A percentile compares a stretch with the other conserved stretches of the same genome.
Evolutionary conservation across 148 eudicot species (phyloP).

Genomic region (Chenopodium album): DNA sequence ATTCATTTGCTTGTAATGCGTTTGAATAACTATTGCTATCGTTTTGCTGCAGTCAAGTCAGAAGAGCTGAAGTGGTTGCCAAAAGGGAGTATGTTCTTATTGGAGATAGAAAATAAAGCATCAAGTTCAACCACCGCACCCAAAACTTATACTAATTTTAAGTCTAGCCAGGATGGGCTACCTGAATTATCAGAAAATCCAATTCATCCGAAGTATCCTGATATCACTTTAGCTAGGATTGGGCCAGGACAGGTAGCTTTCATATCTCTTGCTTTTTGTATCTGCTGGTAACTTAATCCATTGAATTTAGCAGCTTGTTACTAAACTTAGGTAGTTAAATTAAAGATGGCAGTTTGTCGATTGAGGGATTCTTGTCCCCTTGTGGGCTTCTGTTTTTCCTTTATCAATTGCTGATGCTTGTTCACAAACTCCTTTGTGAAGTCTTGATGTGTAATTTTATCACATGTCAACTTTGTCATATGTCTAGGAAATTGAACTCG

Average conservation of each 20-base stretch:
- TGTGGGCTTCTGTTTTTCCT: not conserved
- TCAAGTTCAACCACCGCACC: slow-evolving; percentile 49
- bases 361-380: not conserved
- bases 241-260: slow-evolving; percentile 82
- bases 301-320: not conserved
- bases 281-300: not conserved
- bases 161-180: slow-evolving; percentile 58
- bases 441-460: not conserved
- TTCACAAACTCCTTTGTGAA: not conserved
- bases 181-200: slow-evolving; percentile 67
- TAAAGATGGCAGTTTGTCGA: not conserved
- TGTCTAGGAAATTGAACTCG: slow-evolving; percentile 88
- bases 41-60: slow-evolving; percentile 53
- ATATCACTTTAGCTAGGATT: slow-evolving; percentile 67
- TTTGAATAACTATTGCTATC: slow-evolving; percentile 4
- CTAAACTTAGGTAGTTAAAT: not conserved
- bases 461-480: not conserved
- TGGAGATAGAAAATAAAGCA: slow-evolving; percentile 45
- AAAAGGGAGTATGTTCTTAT: slow-evolving; percentile 67
- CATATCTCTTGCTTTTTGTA: not conserved
- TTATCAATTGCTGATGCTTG: not conserved
- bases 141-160: slow-evolving; percentile 82
- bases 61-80: slow-evolving; percentile 79
- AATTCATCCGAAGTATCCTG: slow-evolving; percentile 52
- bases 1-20: slow-evolving; percentile 4